Evolutionary conservation across 73 alveolate genomes (phyloP).

Genomic region (Paramecium octaurelia): DNA sequence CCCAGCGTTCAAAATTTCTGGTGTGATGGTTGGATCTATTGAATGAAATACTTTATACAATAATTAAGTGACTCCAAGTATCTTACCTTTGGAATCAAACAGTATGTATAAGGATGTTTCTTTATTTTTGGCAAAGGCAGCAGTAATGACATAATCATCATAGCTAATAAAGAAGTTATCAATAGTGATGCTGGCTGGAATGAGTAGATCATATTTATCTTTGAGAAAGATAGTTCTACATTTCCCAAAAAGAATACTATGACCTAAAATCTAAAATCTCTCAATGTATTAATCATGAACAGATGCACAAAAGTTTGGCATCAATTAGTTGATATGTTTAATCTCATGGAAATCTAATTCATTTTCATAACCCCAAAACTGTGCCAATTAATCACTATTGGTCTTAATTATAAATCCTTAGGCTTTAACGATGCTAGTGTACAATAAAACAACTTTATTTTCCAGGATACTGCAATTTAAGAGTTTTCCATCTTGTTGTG

Average conservation of each 20-base stretch:
- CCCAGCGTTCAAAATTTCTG: background rate
- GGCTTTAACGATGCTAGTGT: background rate
- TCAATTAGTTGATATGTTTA: background rate
- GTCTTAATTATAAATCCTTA: background rate
- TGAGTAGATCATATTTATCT: background rate
- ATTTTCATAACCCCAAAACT: background rate
- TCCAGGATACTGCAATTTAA: background rate
- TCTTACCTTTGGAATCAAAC: constrained; percentile 1
- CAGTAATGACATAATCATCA: constrained; percentile 21
- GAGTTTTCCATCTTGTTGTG: background rate
- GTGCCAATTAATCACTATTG: background rate
- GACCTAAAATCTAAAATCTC: background rate
- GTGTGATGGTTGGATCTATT: background rate
- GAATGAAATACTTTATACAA: background rate
- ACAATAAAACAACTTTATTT: background rate
- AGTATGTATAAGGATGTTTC: background rate
- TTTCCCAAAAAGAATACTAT: background rate
- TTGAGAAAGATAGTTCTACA: background rate
- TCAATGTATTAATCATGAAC: background rate
- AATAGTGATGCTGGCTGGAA: constrained; percentile 16
- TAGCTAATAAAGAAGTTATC: background rate
- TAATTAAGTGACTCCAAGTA: background rate
- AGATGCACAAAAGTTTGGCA: constrained; percentile 3
- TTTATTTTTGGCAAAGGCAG: constrained; percentile 8
- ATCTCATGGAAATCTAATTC: background rate